These are phyloP conservation scores for Mycosphaerelloides madeirae DNA, from an alignment of 2,329 filamentous ascomycete species.

Conservation along the genomic window DNA sequence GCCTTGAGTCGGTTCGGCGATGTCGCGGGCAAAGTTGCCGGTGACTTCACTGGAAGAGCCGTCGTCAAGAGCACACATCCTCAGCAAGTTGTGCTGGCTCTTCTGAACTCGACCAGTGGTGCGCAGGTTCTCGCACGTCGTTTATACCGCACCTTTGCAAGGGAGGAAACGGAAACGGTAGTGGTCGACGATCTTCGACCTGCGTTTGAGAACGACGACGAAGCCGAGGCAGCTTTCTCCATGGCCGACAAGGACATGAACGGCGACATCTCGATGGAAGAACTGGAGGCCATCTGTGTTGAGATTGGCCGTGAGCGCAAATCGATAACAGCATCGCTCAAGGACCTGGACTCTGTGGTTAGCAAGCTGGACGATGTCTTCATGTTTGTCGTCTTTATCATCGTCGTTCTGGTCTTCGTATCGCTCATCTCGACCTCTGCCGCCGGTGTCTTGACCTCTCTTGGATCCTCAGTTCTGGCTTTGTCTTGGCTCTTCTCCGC, in stretches of 20 bases:
- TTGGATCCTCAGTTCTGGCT: conserved; percentile 80
- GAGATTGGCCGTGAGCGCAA: conserved; percentile 94
- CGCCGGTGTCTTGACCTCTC: conserved; percentile 84
- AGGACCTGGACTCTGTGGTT: conserved; percentile 91
- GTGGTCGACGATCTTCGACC: conserved; percentile 70
- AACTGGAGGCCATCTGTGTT: conserved; percentile 86
- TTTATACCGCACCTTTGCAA: conserved; percentile 78
- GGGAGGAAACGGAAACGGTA: conserved; percentile 70
- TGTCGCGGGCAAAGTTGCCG: conserved; percentile 78
- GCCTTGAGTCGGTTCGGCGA: conserved; percentile 78
- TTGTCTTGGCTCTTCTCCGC: conserved; percentile 89
- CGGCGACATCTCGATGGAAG: conserved; percentile 92
- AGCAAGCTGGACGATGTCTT: conserved; percentile 85
- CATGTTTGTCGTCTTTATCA: conserved; percentile 75
- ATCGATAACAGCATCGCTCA: conserved; percentile 87
- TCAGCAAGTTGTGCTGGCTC: conserved; percentile 73
- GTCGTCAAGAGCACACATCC: conserved; percentile 69
- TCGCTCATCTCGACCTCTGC: conserved; percentile 85
- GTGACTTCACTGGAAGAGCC: conserved; percentile 79
- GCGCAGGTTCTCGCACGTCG: conserved; percentile 82
- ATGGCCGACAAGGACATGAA: conserved; percentile 98
- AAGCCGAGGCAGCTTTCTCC: conserved; percentile 79
- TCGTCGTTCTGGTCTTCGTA: conserved; percentile 80
- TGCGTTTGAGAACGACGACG: conserved; percentile 77
- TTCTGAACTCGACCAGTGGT: conserved; percentile 67